Evolutionary conservation across 768 basidiomycete species (phyloP).

Genomic region (Tricholoma matsutake): DNA sequence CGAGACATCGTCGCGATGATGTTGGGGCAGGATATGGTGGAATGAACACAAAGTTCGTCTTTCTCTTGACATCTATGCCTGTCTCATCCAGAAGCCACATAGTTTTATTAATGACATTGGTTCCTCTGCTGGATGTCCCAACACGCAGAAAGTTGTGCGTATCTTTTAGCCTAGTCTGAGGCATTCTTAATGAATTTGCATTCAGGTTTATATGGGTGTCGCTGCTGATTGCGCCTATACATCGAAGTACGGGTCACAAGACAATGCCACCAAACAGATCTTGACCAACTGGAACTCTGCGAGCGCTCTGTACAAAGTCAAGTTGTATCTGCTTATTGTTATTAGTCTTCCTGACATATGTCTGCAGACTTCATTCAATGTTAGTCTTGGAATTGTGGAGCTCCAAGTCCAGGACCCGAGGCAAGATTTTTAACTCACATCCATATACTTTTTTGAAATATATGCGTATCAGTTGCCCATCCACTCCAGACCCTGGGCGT

Average conservation of each 20-base stretch:
- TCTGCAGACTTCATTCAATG: slow-evolving; percentile 66
- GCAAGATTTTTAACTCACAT: slow-evolving; percentile 27
- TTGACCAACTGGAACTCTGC: slow-evolving; percentile 80
- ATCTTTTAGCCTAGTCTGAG: neutral
- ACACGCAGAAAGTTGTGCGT: slow-evolving; percentile 63
- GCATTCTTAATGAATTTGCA: slow-evolving; percentile 3
- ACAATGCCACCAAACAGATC: slow-evolving; percentile 71
- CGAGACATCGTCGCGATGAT: slow-evolving; percentile 50
- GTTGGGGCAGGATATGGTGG: slow-evolving; percentile 48
- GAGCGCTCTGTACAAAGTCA: slow-evolving; percentile 65
- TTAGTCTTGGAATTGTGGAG: slow-evolving; percentile 81
- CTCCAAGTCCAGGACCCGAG: slow-evolving; percentile 64
- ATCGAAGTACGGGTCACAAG: slow-evolving; percentile 53
- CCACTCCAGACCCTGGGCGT: slow-evolving; percentile 40
- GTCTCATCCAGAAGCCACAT: slow-evolving; percentile 4
- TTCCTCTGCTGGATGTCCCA: slow-evolving; percentile 67
- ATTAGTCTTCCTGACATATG: neutral
- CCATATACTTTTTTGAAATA: neutral
- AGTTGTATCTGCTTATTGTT: neutral
- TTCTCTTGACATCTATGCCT: neutral
- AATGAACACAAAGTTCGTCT: slow-evolving; percentile 52
- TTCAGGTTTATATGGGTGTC: slow-evolving; percentile 74
- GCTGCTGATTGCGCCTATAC: slow-evolving; percentile 86
- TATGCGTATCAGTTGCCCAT: slow-evolving; percentile 52
- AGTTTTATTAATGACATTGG: slow-evolving; percentile 76